phyloP scores from a whole-genome alignment of 495 filamentous ascomycete species.

The Xylaria venustula region DNA sequence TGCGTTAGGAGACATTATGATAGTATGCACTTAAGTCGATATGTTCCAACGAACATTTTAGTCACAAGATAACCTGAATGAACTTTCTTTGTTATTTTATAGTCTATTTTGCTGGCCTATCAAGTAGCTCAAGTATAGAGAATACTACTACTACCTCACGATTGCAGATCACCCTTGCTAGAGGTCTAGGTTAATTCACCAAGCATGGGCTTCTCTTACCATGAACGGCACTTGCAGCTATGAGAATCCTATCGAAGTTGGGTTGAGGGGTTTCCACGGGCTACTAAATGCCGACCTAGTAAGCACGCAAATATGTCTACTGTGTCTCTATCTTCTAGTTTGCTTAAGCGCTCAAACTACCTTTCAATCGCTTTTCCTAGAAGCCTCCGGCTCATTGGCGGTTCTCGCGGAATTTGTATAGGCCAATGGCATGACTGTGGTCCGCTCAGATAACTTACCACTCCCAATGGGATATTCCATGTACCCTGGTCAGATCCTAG shows the following conservation, averaged over 20 bases:
- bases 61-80: neutral
- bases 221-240: neutral
- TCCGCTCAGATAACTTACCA: slow-evolving; percentile 3
- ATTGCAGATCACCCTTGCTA: neutral
- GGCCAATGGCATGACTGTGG: neutral
- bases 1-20: slow-evolving; percentile 9
- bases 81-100: neutral
- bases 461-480: neutral
- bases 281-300: neutral
- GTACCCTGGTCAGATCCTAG: slow-evolving; percentile 1
- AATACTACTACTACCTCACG: neutral
- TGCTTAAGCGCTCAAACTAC: neutral
- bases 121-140: neutral
- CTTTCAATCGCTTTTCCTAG: neutral
- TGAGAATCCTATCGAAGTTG: neutral
- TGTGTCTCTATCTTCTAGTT: neutral
- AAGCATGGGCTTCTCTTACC: neutral
- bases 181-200: neutral
- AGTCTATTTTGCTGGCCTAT: too few relatives aligned
- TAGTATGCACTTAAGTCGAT: neutral
- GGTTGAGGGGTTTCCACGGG: neutral
- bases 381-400: neutral
- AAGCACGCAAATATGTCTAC: neutral
- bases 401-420: neutral
- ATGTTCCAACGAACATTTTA: neutral